phyloP scores from a whole-genome alignment of 345 rosid genomes.

The Euphorbia tirucalli region DNA sequence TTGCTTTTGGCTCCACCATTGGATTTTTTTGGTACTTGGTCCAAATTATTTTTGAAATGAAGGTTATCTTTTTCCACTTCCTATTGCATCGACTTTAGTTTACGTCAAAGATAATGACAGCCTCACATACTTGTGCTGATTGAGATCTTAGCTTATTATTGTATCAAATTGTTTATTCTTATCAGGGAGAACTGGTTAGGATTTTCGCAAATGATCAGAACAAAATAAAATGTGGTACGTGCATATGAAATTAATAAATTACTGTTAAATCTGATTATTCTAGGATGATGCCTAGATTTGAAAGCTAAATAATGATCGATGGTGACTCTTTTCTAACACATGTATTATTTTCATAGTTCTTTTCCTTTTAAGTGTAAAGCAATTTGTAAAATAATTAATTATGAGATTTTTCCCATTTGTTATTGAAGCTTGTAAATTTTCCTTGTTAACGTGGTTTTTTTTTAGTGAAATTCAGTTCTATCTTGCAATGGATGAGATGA shows the following conservation, averaged over 20 bases:
- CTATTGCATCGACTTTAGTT: neutral
- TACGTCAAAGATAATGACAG: neutral
- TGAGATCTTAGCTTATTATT: slow-evolving; percentile 12
- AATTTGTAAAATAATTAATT: neutral
- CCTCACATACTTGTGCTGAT: neutral
- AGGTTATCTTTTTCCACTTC: neutral
- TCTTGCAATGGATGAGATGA: neutral
- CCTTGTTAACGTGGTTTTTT: neutral
- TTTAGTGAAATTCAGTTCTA: neutral
- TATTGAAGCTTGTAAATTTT: neutral
- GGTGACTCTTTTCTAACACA: neutral
- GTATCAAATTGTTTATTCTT: slow-evolving; percentile 15
- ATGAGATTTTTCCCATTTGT: neutral
- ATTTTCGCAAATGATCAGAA: slow-evolving; percentile 85
- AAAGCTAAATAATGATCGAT: neutral
- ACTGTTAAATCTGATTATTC: slow-evolving; percentile 12
- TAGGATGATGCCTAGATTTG: neutral
- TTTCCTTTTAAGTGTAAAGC: neutral
- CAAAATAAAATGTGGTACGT: slow-evolving; percentile 92
- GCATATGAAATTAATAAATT: slow-evolving; percentile 6
- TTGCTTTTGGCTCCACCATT: slow-evolving; percentile 2
- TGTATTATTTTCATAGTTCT: neutral
- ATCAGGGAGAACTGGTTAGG: slow-evolving; percentile 88
- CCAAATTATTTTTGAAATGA: neutral
- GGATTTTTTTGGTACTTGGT: neutral